Evolutionary conservation across 2,329 filamentous ascomycete genomes (phyloP), one percentile per base, ranked within the genome.

Genomic region (Pseudohalonectria lignicola): DNA sequence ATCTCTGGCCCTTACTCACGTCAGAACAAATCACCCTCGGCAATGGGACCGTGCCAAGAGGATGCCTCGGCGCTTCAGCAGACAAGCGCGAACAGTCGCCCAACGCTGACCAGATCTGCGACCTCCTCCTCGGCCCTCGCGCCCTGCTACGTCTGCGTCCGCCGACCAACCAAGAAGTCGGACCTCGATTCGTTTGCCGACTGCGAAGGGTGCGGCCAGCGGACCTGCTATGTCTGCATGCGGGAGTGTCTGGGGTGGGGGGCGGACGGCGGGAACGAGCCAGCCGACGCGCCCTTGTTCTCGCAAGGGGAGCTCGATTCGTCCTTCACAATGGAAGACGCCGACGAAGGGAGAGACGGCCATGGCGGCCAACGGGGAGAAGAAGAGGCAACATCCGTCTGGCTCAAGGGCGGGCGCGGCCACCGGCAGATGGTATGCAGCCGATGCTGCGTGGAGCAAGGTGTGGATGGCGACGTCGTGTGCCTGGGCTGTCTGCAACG

Each of bases 211-310:
- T 85, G 80, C 50, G 63, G 66, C 9, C 61, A 71, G 44, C 65
- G 77, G 31, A 74, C 79, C 1, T 85, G 80, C 52, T 83, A 72
- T 49, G 66, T 85, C n/a, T 85, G 80, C 52, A 71, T 82, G 32
- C 62, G 80, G 19, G 62, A 74, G 46, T 85, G 80, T 47, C 60
- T 69, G 11, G 71, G 72, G 2, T 70, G 66, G 63, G 60, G 59
- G 29, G 44, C 48, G n/a, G 40, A 45, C 13, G 46, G 44, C 13
- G 41, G 43, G 9, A 32, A 31, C 17, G 46, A 49, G 8, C 47
- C 32, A 4, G 47, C 36, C 43, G 44, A 35, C 21, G 30, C 49
- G 7, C n/a, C n/a, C n/a, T n/a, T n/a, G n/a, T n/a, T n/a, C n/a
- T n/a, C n/a, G n/a, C 45, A 55, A 4, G 19, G 11, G 32, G 9